A percentile compares a stretch with the other conserved stretches of the same genome.
Conservation (phyloP, 495 filamentous ascomycete species). For the Xylaria longipes region DNA sequence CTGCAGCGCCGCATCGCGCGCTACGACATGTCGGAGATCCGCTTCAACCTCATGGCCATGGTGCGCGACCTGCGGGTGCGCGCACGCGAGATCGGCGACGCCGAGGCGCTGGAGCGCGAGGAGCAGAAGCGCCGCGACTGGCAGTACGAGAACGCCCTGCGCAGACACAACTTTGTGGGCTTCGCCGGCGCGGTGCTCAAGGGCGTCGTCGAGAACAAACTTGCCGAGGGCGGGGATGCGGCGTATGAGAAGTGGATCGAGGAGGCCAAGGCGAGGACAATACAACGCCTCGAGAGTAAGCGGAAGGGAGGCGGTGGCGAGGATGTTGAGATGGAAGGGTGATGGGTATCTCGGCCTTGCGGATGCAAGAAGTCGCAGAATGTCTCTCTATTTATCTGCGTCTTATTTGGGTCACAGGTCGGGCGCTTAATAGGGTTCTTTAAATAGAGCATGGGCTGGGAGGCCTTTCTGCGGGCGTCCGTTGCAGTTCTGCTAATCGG, state of each 20-base stretch:
- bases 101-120: constrained; percentile 77
- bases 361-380: neutral
- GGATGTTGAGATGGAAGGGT: constrained; percentile 55
- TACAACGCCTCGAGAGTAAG: constrained; percentile 63
- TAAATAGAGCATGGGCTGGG: neutral
- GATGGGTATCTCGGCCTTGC: neutral
- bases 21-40: constrained; percentile 86
- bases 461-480: neutral
- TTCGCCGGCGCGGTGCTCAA: constrained; percentile 92
- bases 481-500: constrained; percentile 1
- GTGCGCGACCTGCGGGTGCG: constrained; percentile 76
- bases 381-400: neutral
- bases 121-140: constrained; percentile 84
- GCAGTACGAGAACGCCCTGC: constrained; percentile 94
- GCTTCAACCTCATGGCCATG: constrained; percentile 96
- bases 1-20: constrained; percentile 81
- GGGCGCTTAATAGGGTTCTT: neutral
- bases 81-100: constrained; percentile 84
- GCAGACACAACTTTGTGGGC: constrained; percentile 94
- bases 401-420: neutral
- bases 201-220: constrained; percentile 75
- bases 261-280: constrained; percentile 72
- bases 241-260: constrained; percentile 82
- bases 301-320: constrained; percentile 49
- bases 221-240: constrained; percentile 63